Base-by-base conservation (phyloP, 805 yeast species). In the Zygosaccharomyces gambellarensis region DNA sequence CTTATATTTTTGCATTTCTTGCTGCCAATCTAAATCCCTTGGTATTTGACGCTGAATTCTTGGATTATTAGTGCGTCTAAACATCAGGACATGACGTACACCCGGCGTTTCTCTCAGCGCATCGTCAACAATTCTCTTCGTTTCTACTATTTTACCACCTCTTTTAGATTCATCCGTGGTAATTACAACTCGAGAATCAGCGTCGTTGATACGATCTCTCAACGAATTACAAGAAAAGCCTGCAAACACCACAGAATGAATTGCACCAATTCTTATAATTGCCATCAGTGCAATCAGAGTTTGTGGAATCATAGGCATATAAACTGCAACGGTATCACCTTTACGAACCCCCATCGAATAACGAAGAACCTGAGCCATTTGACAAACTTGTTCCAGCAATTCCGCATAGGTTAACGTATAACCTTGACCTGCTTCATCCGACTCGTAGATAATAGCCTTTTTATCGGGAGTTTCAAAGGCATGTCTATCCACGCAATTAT, bases 281-380 rank as follows among this genome's bases (percentile, higher is more conserved):
- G 95, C 95, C 69, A 87, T 71, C 73, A 87, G 70, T 25, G 94
- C 80, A 49, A 84, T 73, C 45, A 87, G 70, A 36, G 94, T 90
- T 65, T 85, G 87, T 41, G 90, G 85, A 55, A 82, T 83, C 94
- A 86, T 87, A 60, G 95, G 95, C 73, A 87, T 74, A 67, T 87
- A 87, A 46, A 87, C 86, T 22, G 94, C 94, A 49, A 87, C 92
- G 14, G 90, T 83, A 64, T 87, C 95, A 59, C 94, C 94, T 70
- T 86, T 87, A 52, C 75, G 71, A 50, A 86, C 82, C 44, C 90
- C 90, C 75, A 82, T 72, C 14, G 68, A 62, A 51, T 72, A 70
- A 56, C 75, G 71, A 64, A 87, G 75, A 31, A 82, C 83, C 59
- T 85, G 87, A 6, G 92, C 85, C 47, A 83, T 81, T 63, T 79